Evolutionary conservation across 805 yeast genomes (phyloP).

Genomic region (Zygosaccharomyces bisporus): DNA sequence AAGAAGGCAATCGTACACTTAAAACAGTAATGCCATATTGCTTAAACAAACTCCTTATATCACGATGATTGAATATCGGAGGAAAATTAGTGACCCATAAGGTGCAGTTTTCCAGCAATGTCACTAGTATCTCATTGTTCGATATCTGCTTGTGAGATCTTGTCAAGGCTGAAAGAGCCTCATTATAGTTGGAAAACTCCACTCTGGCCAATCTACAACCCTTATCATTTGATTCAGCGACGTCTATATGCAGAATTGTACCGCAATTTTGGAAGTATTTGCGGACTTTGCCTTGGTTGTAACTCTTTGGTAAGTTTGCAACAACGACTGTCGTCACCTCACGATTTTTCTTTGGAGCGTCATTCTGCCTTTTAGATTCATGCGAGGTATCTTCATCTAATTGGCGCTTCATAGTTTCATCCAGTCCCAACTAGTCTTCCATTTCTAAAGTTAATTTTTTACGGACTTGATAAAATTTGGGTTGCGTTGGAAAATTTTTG

Average conservation of each 20-base stretch:
- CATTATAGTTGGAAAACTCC: constrained; percentile 50
- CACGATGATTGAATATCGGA: constrained; percentile 42
- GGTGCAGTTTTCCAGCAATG: constrained; percentile 45
- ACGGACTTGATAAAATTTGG: constrained; percentile 3
- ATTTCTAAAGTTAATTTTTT: neutral
- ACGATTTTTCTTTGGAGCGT: constrained; percentile 32
- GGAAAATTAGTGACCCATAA: constrained; percentile 77
- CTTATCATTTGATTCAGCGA: constrained; percentile 21
- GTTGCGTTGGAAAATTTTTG: constrained; percentile 16
- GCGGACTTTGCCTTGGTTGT: constrained; percentile 39
- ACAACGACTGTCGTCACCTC: constrained; percentile 60
- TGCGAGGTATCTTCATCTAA: constrained; percentile 10
- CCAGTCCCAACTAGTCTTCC: constrained; percentile 9
- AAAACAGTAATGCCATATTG: constrained; percentile 39
- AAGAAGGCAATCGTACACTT: constrained; percentile 61
- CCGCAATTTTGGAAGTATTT: constrained; percentile 63
- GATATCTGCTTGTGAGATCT: constrained; percentile 49
- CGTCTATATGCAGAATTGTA: constrained; percentile 38
- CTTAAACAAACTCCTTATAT: constrained; percentile 42
- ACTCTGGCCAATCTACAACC: constrained; percentile 45
- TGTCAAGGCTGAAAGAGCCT: constrained; percentile 56
- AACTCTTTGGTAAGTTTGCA: constrained; percentile 41
- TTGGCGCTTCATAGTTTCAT: constrained; percentile 11
- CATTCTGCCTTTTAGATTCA: constrained; percentile 9
- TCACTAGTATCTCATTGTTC: constrained; percentile 44